Evolutionary conservation across 495 filamentous ascomycete genomes (phyloP), one percentile per base, ranked within the genome.

Genomic region (Aspergillus haitiensis): DNA sequence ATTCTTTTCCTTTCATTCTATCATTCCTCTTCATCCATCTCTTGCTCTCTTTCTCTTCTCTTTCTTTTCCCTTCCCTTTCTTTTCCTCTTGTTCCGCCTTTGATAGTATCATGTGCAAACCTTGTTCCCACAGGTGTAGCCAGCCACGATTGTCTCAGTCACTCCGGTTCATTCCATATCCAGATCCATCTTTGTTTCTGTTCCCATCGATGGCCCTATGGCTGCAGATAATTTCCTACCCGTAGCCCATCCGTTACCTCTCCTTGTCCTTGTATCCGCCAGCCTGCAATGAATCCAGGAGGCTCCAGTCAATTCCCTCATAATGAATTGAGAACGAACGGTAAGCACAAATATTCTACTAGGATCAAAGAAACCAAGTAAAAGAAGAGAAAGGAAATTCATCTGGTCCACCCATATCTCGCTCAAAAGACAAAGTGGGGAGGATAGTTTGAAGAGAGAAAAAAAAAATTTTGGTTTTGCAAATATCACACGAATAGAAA

Each of bases 401-500:
- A 6, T 27, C 21, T 27, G 21, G 21, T 27, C 21, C 21, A 27
- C 21, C 21, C 34, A 54, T 56, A 59, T 60, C 46, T 57, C 56
- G 63, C 58, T 61, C 60, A 49, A 48, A 54, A 61, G 21, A 27
- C 21, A 51, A 56, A 49, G 31, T 47, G 33, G 31, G 37, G 27
- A 56, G 48, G 39, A 60, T 18, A 21, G 9, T 6, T 47, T n/a
- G 16, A 42, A 42, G 49, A 46, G 21, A 39, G 51, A 51, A 11
- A 32, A 33, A 13, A 13, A 51, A 51, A 51, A 18, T 46, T 39
- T 60, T 53, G 13, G 42, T 45, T 55, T 58, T 51, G 47, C 47
- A 62, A 52, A 52, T 64, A 64, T 61, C 53, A 68, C 53, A 64
- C 58, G 58, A 63, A 58, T 53, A 59, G 55, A 62, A 65, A 61